These are phyloP conservation scores for Salix koriyanagi DNA, from an alignment of 345 rosid genomes.

Conservation along the genomic window DNA sequence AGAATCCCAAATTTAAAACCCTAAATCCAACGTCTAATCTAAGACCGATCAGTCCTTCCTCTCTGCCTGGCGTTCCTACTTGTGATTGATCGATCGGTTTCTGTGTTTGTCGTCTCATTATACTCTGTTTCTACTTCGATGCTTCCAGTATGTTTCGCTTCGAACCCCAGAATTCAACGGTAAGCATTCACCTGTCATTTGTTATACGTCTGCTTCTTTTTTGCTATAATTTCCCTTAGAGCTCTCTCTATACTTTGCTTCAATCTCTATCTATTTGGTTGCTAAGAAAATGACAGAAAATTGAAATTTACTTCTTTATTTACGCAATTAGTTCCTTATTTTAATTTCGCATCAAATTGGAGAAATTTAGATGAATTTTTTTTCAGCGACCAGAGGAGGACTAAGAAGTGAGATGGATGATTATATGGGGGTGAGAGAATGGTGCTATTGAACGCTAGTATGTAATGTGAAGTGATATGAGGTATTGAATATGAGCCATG, in stretches of 20 bases:
- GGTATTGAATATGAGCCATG: slow-evolving; percentile 84
- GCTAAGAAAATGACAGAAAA: background rate
- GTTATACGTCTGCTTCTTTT: background rate
- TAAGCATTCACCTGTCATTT: background rate
- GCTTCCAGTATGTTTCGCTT: background rate
- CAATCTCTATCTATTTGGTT: background rate
- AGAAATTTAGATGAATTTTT: background rate
- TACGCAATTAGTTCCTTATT: background rate
- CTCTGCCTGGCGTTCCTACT: background rate
- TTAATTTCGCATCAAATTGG: background rate
- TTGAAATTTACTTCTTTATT: background rate
- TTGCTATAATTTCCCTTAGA: background rate
- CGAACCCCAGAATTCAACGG: background rate
- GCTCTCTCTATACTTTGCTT: background rate
- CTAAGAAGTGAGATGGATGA: background rate
- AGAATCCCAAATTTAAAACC: background rate
- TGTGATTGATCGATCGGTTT: background rate
- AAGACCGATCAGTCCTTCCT: background rate
- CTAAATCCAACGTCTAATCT: background rate
- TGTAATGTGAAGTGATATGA: slow-evolving; percentile 46
- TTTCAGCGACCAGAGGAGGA: background rate
- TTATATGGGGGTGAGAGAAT: slow-evolving; percentile 22
- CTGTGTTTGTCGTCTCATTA: background rate
- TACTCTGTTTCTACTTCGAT: background rate
- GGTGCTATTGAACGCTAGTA: slow-evolving; percentile 26